Base-by-base conservation (phyloP, 768 basidiomycete species). In the Collybia sordida region DNA sequence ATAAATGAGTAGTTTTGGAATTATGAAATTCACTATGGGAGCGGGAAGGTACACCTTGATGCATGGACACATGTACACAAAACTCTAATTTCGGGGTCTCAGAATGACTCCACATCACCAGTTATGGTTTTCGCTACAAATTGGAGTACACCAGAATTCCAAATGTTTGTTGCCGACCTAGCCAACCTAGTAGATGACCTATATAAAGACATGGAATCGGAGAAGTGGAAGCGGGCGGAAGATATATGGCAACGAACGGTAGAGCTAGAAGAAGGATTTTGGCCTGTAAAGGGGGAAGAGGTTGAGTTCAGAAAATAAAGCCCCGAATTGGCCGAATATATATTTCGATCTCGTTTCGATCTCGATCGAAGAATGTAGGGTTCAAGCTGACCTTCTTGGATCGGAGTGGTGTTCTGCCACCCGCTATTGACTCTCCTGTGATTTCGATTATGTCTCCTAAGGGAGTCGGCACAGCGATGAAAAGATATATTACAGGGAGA, bases 41-140 rank as follows among this genome's bases (percentile, higher is more conserved):
- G n/a, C n/a, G 19, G 19, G 9, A 41, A 90, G 88, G 73, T 85
- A 21, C 89, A 90, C 59, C 69, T 88, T 22, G 80, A 84, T 44
- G 80, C 86, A 3, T 90, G 88, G 89, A 71, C 73, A 1, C 67
- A 69, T 46, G 82, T 85, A 31, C 61, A 66, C 34, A 42, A 51
- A 0, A 52, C 51, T 4, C 50, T 67, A 49, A 45, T 46, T 25
- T 42, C 36, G 31, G 34, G 11, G 23, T 45, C 19, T 39, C 57
- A 47, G 17, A 53, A 3, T 15, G 51, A 18, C 25, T 55, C 25
- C 35, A 45, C 51, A 21, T 54, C 59, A 25, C 76, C 77, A 1
- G 59, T 85, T 23, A 51, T 56, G 5, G 65, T 72, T n/a, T 75
- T 91, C 28, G 77, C 82, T 15, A 64, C 72, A 19, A 87, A 80